Evolutionary conservation across 2,329 filamentous ascomycete species (phyloP).

Genomic region (Metarhizium anisopliae): DNA sequence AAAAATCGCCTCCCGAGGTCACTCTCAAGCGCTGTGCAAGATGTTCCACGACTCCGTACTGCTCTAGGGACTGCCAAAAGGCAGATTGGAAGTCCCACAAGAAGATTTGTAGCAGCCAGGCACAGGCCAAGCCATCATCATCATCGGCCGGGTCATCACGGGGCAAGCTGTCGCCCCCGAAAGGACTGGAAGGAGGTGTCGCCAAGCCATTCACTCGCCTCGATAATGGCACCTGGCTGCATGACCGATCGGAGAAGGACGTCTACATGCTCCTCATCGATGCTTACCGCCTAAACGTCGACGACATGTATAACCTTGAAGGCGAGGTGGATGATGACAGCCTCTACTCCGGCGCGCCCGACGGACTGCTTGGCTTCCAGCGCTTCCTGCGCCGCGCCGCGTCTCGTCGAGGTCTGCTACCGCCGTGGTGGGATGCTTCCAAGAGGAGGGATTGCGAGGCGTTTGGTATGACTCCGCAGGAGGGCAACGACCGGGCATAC

Average conservation of each 20-base stretch:
- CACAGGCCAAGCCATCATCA: not conserved
- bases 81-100: slow-evolving; percentile 41
- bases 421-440: slow-evolving; percentile 33
- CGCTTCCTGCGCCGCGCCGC: slow-evolving; percentile 25
- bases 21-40: slow-evolving; percentile 33
- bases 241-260: slow-evolving; percentile 32
- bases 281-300: slow-evolving; percentile 35
- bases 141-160: not conserved
- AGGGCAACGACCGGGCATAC: slow-evolving; percentile 17
- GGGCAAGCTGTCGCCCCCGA: slow-evolving; percentile 11
- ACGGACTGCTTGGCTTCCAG: slow-evolving; percentile 23
- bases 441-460: slow-evolving; percentile 29
- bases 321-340: slow-evolving; percentile 17
- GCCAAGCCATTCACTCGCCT: slow-evolving; percentile 31
- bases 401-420: slow-evolving; percentile 23
- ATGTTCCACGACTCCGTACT: slow-evolving; percentile 38
- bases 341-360: slow-evolving; percentile 16
- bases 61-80: slow-evolving; percentile 42
- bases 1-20: slow-evolving; percentile 17
- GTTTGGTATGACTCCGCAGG: slow-evolving; percentile 17
- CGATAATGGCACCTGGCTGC: slow-evolving; percentile 30
- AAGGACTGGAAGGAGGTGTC: slow-evolving; percentile 20
- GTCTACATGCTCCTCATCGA: slow-evolving; percentile 38
- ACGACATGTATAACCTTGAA: slow-evolving; percentile 24
- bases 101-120: slow-evolving; percentile 26